These are phyloP conservation scores for Erysimum cheiranthoides DNA, from an alignment of 345 rosid species.

Conservation along the genomic window DNA sequence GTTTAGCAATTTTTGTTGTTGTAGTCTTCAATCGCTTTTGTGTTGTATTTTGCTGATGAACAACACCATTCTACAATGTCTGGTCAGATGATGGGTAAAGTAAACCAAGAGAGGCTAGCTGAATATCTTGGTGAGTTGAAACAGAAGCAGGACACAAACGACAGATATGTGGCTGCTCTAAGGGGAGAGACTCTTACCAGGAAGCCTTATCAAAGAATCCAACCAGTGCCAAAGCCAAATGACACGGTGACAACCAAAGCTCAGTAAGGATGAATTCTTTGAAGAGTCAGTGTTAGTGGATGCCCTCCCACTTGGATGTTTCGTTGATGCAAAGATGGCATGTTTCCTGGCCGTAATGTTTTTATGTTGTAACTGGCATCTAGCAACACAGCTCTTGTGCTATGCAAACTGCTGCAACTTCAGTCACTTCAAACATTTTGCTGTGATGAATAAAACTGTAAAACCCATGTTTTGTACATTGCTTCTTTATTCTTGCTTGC, in stretches of 20 bases:
- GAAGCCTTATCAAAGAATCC: constrained; percentile 82
- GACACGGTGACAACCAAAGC: constrained; percentile 39
- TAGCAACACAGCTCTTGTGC: constrained; percentile 6
- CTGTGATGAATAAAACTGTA: constrained; percentile 34
- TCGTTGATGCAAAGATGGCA: constrained; percentile 10
- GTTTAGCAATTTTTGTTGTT: not conserved
- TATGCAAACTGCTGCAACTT: constrained; percentile 31
- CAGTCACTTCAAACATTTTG: constrained; percentile 27
- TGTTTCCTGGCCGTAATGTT: constrained; percentile 23
- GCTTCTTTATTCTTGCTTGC: constrained; percentile 35
- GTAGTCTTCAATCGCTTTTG: not conserved
- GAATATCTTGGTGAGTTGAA: constrained; percentile 91
- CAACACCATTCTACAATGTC: not conserved
- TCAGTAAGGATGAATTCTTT: constrained; percentile 25
- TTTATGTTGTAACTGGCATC: constrained; percentile 14
- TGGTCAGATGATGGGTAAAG: constrained; percentile 90
- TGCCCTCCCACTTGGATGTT: constrained; percentile 2
- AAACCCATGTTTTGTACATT: constrained; percentile 42
- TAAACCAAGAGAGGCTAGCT: constrained; percentile 82
- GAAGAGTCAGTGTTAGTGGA: constrained; percentile 14
- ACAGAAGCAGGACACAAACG: constrained; percentile 90
- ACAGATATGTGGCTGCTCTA: constrained; percentile 88
- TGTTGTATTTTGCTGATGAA: constrained; percentile 35
- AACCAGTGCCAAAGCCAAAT: constrained; percentile 58
- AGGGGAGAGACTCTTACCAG: constrained; percentile 89